A percentile compares a stretch with the other conserved stretches of the same genome.
Conservation (phyloP, 176 grass and related monocot genomes). For the Cenchrus fungigraminus region DNA sequence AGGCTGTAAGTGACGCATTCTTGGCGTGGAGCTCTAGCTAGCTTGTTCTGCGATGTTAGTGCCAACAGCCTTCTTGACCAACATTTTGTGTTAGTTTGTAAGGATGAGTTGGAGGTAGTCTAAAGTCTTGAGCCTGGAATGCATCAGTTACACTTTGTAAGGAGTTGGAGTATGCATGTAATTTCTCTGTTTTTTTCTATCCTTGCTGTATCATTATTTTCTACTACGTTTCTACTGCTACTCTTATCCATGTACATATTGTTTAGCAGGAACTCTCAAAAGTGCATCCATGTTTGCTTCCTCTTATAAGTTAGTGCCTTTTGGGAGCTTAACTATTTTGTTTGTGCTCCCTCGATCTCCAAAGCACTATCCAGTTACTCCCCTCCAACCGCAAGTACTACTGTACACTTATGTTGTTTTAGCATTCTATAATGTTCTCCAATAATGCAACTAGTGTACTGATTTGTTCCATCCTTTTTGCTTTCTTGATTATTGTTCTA, state of each 20-base stretch:
- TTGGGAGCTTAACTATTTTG: not conserved
- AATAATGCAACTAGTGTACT: not conserved
- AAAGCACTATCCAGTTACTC: not conserved
- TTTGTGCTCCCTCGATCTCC: not conserved
- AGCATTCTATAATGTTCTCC: not conserved
- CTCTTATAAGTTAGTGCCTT: not conserved
- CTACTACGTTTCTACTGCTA: not conserved
- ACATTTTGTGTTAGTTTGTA: not conserved
- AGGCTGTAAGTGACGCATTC: constrained; percentile 81
- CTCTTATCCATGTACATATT: not conserved
- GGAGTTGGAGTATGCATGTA: constrained; percentile 25
- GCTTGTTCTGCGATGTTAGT: constrained; percentile 30
- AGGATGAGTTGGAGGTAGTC: constrained; percentile 8
- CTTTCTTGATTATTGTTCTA: not conserved
- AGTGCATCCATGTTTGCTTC: constrained; percentile 8
- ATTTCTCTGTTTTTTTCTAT: not conserved
- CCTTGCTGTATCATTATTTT: not conserved
- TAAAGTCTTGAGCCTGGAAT: constrained; percentile 51
- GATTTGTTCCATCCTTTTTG: not conserved
- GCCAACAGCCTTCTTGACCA: constrained; percentile 32
- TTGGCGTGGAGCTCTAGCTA: constrained; percentile 32
- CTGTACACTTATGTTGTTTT: not conserved
- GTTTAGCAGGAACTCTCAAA: constrained; percentile 6
- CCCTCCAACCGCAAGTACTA: not conserved
- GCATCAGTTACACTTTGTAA: constrained; percentile 69